phyloP scores from a whole-genome alignment of 768 basidiomycete species.

The Pisolithus marmoratus region DNA sequence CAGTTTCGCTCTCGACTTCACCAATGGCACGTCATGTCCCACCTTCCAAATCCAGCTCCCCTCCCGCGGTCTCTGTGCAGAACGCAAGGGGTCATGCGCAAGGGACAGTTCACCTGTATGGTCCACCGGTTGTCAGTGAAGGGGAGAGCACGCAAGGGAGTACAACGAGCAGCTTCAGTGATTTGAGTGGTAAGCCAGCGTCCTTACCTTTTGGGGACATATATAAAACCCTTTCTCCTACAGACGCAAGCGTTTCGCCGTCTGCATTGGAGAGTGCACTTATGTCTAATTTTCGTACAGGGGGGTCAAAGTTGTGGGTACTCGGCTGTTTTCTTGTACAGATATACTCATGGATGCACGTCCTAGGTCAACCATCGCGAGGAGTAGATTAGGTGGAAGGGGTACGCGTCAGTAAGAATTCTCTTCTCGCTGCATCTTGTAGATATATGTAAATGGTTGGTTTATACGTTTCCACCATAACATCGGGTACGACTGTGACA shows the following conservation, averaged over 20 bases:
- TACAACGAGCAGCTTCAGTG: conserved; percentile 79
- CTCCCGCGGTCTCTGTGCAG: conserved; percentile 51
- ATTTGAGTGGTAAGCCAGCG: conserved; percentile 62
- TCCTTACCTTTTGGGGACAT: neutral
- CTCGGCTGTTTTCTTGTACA: neutral
- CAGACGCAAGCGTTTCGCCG: conserved; percentile 70
- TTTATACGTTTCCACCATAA: neutral
- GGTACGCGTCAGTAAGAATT: neutral
- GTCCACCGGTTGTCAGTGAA: conserved; percentile 39
- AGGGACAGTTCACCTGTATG: conserved; percentile 27
- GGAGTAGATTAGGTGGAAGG: conserved; percentile 18
- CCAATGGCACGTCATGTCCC: conserved; percentile 49
- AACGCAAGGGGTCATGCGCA: conserved; percentile 48
- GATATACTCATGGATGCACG: neutral
- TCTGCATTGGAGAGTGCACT: conserved; percentile 79
- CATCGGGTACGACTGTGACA: too few relatives aligned
- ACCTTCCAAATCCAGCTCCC: conserved; percentile 54
- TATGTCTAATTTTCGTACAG: conserved; percentile 65
- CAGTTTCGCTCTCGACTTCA: conserved; percentile 10
- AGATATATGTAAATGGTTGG: too few relatives aligned
- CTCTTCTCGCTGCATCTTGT: neutral
- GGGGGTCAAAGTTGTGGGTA: conserved; percentile 67
- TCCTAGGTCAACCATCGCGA: conserved; percentile 30
- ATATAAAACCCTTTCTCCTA: neutral
- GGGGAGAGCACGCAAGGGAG: conserved; percentile 63